Conservation (phyloP, 2,329 filamentous ascomycete species). For the Ophiostoma pallidulum region DNA sequence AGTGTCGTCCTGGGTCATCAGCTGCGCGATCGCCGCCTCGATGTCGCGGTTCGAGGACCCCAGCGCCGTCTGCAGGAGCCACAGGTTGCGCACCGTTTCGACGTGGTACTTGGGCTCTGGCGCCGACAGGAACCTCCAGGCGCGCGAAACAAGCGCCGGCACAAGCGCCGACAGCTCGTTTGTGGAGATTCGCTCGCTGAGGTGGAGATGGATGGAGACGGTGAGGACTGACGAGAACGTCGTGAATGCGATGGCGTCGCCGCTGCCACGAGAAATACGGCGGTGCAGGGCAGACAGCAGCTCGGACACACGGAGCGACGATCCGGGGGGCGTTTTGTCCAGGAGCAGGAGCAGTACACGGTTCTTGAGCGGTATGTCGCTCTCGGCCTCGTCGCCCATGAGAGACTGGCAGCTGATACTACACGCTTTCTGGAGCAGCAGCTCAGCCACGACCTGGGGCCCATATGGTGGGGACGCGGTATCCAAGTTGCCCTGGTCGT, state of each 20-base stretch:
- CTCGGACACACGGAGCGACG: slow-evolving; percentile 35
- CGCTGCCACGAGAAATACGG: slow-evolving; percentile 32
- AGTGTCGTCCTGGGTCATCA: slow-evolving; percentile 52
- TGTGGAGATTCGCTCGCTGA: slow-evolving; percentile 39
- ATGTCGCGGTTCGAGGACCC: slow-evolving; percentile 60
- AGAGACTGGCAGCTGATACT: slow-evolving; percentile 41
- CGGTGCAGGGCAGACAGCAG: slow-evolving; percentile 42
- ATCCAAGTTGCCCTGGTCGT: slow-evolving; percentile 61
- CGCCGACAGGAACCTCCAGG: slow-evolving; percentile 78
- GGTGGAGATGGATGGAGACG: slow-evolving; percentile 48
- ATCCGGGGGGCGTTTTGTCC: slow-evolving; percentile 39
- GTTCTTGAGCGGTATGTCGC: slow-evolving; percentile 47
- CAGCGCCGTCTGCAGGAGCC: slow-evolving; percentile 71
- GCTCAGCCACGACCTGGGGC: slow-evolving; percentile 44
- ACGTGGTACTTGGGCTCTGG: slow-evolving; percentile 86
- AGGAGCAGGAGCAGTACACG: slow-evolving; percentile 51
- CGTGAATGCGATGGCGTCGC: slow-evolving; percentile 35
- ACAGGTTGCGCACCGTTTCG: slow-evolving; percentile 76
- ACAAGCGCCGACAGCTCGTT: slow-evolving; percentile 54
- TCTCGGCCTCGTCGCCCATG: slow-evolving; percentile 29
- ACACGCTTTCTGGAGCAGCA: slow-evolving; percentile 53
- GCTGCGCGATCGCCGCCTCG: slow-evolving; percentile 63
- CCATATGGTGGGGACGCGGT: slow-evolving; percentile 50
- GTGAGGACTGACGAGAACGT: slow-evolving; percentile 51
- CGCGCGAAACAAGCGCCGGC: slow-evolving; percentile 55